Evolutionary conservation across 345 rosid species (phyloP), one percentile per base, ranked within the genome.

Genomic region (Jatropha curcas): DNA sequence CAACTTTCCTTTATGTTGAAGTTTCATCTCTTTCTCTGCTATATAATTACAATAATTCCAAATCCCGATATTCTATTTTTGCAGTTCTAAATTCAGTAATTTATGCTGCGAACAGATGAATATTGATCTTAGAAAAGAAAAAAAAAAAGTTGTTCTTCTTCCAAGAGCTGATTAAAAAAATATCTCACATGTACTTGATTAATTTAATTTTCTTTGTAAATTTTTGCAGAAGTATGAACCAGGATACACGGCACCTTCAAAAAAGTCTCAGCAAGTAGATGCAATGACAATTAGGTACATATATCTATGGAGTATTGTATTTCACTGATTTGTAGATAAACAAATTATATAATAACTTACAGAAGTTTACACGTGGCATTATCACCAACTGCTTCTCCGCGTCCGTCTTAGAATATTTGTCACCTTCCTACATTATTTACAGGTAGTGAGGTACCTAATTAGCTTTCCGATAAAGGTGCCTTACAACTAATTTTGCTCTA

Each of bases 241-340:
- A 60, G 97, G 97, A 71, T 92, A 90, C 67, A 85, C 89, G 7
- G 90, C 87, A 72, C 51, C 90, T 73, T 65, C 85, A 30, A 94
- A 88, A 77, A 89, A 85, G 82, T 67, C 85, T 28, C 86, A 82
- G 77, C 51, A 80, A 30, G 75, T 85, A 7, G 96, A 91, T 62
- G 82, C 79, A 62, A 85, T 84, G 70, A 83, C 85, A 27, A 89
- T 86, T 24, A 85, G 98, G 97, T 93, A 84, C 62, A 48, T n/a
- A 50, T 35, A 7, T 17, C 41, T 41, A 41, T 41, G 8, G 45
- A 41, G n/a, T 9, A 41, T 41, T 6, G 1, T 41, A 41, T 41
- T 41, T 4, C 33, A 35, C 35, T 16, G 27, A 31, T 58, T 30
- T 8, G 22, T 67, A 24, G 30, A 52, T 68, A n/a, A 34, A 68